These are phyloP conservation scores for Gomphus sp. DNA, from an alignment of 1,284 basidiomycete genomes.

Conservation along the genomic window DNA sequence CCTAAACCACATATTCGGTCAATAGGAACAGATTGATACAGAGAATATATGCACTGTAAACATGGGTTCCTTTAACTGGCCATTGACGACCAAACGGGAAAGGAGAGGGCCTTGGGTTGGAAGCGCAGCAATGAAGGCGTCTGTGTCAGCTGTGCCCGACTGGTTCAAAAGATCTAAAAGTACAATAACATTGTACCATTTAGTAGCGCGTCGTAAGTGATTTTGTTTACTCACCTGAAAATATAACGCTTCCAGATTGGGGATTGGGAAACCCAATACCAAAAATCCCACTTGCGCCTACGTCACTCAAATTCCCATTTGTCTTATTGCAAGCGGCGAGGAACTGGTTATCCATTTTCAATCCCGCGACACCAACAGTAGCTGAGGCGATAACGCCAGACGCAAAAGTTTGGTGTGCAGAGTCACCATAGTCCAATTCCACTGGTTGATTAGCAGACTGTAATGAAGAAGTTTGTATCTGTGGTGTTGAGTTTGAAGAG, in stretches of 20 bases:
- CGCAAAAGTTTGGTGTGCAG: conserved; percentile 43
- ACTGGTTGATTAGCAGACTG: conserved; percentile 27
- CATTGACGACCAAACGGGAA: conserved; percentile 27
- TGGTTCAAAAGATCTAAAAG: not conserved
- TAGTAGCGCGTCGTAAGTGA: not conserved
- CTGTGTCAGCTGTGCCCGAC: not conserved
- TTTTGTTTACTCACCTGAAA: not conserved
- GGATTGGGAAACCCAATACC: conserved; percentile 44
- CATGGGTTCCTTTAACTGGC: conserved; percentile 27
- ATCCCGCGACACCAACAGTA: not conserved
- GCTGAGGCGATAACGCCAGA: conserved; percentile 30
- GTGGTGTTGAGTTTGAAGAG: conserved; percentile 27
- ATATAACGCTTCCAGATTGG: conserved; percentile 25
- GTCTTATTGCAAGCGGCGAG: conserved; percentile 46
- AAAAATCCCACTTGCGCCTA: conserved; percentile 40
- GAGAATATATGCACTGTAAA: conserved; percentile 23
- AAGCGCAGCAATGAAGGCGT: not conserved
- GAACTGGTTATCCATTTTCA: conserved; percentile 26
- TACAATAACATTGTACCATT: not conserved
- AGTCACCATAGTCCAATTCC: conserved; percentile 46
- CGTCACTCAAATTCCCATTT: conserved; percentile 35
- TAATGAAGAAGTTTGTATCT: conserved; percentile 11
- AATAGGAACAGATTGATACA: not conserved
- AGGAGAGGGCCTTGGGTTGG: conserved; percentile 32
- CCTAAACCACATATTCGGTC: not conserved